Base-by-base conservation (phyloP, 345 rosid species). In the Arabis hirsuta region DNA sequence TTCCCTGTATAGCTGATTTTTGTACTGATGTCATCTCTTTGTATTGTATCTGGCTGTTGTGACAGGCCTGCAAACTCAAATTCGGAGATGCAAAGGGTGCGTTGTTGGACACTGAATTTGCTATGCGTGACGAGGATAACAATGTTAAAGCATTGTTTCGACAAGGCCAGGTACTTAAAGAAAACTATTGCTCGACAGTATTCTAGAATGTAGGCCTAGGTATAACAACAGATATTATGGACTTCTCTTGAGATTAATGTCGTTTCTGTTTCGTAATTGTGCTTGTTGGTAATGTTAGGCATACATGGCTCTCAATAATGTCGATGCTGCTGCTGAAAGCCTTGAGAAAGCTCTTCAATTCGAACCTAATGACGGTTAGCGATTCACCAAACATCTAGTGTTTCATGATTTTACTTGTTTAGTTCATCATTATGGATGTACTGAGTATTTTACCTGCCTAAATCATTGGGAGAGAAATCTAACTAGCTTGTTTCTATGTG, bases 261-360 rank as follows among this genome's bases (percentile, higher is more conserved):
- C 12, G 12, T 55, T 14, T 65, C 16, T 48, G 54, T 9, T 56
- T 14, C 48, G 31, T 43, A 41, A 31, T 12, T 70, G 62, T 2
- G 32, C 24, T 20, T 20, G 19, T 36, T 76, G 43, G 36, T 48
- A 55, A 26, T 70, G 13, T 70, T 80, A 95, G 99, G 99, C 96
- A n/a, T 77, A 91, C 79, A 84, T 84, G 90, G 96, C 92, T 45
- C 96, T 91, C 27, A 88, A 90, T 60, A 96, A 91, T 11, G 73
- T 94, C 8, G 97, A 94, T 79, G 88, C 91, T 74, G 96, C 98
- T n/a, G 96, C 80, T 47, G 98, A 91, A 78, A 94, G 97, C 84
- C 88, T 94, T 69, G 80, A 79, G 73, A 91, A 88, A 85, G 98
- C 98, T 50, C 79, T 88, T 76, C 83, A 76, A 20, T 78, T 94